Conservation (phyloP, 1,284 basidiomycete species). For the Apiotrichum veenhuisii region DNA sequence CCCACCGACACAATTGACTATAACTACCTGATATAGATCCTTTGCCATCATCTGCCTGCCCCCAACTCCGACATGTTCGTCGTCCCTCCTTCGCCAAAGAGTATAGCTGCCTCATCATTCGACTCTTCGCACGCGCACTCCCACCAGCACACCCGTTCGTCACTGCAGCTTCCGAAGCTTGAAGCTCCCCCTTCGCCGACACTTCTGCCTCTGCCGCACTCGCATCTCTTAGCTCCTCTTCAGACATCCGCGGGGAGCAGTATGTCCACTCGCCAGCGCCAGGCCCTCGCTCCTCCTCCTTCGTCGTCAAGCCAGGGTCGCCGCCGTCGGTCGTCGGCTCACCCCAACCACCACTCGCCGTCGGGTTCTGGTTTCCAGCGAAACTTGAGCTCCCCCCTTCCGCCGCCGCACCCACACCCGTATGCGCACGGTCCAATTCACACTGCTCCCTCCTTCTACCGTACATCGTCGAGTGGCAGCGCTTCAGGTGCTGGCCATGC, state of each 20-base stretch:
- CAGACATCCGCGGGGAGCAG: neutral
- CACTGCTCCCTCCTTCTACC: neutral
- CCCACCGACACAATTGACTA: neutral
- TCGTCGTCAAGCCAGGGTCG: neutral
- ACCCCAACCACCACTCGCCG: neutral
- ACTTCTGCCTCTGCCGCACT: neutral
- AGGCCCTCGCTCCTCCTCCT: neutral
- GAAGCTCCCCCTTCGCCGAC: constrained; percentile 1
- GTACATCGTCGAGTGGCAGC: neutral
- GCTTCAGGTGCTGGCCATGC: neutral
- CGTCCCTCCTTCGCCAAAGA: constrained; percentile 2
- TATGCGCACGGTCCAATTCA: constrained; percentile 1
- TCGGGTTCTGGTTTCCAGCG: neutral
- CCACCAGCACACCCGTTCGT: neutral
- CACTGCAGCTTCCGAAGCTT: constrained; percentile 1
- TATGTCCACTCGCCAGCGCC: neutral
- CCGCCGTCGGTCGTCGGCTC: neutral
- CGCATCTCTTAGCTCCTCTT: constrained; percentile 1
- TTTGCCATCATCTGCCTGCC: neutral
- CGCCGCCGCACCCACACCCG: neutral
- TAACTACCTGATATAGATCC: neutral
- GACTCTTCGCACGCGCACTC: neutral
- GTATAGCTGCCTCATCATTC: constrained; percentile 1
- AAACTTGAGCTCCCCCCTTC: neutral
- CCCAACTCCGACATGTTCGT: neutral